phyloP scores from a whole-genome alignment of 148 eudicot genomes.

The Arctostaphylos glauca region DNA sequence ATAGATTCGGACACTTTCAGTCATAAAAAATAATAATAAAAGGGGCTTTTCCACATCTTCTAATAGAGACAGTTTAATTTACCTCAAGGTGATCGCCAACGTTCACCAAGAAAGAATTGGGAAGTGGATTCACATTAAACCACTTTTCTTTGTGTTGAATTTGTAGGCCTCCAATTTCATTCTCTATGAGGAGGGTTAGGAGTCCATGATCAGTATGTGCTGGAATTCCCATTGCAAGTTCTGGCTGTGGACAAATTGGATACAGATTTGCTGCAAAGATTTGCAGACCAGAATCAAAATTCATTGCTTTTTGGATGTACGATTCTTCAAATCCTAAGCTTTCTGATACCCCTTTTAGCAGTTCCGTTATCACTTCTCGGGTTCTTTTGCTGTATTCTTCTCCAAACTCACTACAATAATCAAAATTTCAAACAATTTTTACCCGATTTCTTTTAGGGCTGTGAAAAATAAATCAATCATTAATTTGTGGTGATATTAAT shows the following conservation, averaged over 20 bases:
- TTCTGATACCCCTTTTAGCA: background rate
- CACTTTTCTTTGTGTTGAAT: too few species aligned
- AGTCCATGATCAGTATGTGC: conserved; percentile 1
- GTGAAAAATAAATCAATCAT: background rate
- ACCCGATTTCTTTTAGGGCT: background rate
- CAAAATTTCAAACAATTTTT: too few species aligned
- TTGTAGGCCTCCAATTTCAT: too few species aligned
- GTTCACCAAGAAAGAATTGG: conserved; percentile 40
- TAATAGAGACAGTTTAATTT: too few species aligned
- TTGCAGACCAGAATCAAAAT: background rate
- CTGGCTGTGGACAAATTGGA: conserved; percentile 2
- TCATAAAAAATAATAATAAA: too few species aligned
- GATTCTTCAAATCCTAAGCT: background rate
- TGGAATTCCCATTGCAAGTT: conserved; percentile 1
- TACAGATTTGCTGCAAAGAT: background rate
- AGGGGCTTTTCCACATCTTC: too few species aligned
- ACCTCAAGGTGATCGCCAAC: conserved; percentile 45
- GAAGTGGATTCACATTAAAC: too few species aligned
- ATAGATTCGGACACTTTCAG: too few species aligned
- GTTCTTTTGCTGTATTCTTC: too few species aligned
- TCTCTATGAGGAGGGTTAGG: conserved; percentile 8
- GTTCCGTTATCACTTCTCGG: background rate
- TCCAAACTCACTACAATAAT: too few species aligned
- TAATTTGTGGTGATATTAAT: background rate
- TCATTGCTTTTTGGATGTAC: background rate